A percentile compares a stretch with the other conserved stretches of the same genome.
Evolutionary conservation across 306 rosid genomes (phyloP).

Genomic region (Gastrolobium bilobum): DNA sequence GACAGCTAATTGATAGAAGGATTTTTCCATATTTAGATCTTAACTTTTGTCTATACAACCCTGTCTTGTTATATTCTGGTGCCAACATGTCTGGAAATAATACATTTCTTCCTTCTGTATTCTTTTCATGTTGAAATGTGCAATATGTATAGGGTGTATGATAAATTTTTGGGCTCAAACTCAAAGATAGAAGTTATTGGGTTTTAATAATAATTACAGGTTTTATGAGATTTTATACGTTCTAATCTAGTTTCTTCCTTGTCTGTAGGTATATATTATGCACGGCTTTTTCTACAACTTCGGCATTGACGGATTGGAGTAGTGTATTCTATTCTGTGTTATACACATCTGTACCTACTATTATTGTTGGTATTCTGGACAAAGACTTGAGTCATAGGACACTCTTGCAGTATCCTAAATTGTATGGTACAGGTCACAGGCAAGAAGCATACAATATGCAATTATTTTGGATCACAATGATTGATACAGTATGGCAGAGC

Average conservation of each 20-base stretch:
- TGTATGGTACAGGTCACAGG: constrained; percentile 89
- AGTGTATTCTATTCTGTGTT: constrained; percentile 95
- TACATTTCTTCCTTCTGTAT: constrained; percentile 18
- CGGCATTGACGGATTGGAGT: constrained; percentile 98
- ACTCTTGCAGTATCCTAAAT: constrained; percentile 76
- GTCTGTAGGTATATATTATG: constrained; percentile 82
- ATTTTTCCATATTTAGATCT: constrained; percentile 5
- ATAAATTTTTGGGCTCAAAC: constrained; percentile 17
- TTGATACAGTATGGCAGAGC: constrained; percentile 99
- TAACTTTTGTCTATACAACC: neutral
- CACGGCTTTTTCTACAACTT: constrained; percentile 91
- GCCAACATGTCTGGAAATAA: constrained; percentile 27
- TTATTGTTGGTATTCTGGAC: constrained; percentile 93
- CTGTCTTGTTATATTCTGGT: constrained; percentile 39
- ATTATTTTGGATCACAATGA: constrained; percentile 92
- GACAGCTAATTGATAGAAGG: constrained; percentile 26
- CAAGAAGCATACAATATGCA: constrained; percentile 89
- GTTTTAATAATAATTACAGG: constrained; percentile 25
- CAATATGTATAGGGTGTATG: constrained; percentile 1
- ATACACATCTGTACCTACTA: constrained; percentile 95
- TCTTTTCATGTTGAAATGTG: constrained; percentile 26
- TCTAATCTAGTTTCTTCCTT: constrained; percentile 44
- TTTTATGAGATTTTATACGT: constrained; percentile 37
- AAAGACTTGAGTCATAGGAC: constrained; percentile 87
- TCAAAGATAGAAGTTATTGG: constrained; percentile 35